Base-by-base conservation (phyloP, 345 rosid species). In the Leavenworthia alabamica region DNA sequence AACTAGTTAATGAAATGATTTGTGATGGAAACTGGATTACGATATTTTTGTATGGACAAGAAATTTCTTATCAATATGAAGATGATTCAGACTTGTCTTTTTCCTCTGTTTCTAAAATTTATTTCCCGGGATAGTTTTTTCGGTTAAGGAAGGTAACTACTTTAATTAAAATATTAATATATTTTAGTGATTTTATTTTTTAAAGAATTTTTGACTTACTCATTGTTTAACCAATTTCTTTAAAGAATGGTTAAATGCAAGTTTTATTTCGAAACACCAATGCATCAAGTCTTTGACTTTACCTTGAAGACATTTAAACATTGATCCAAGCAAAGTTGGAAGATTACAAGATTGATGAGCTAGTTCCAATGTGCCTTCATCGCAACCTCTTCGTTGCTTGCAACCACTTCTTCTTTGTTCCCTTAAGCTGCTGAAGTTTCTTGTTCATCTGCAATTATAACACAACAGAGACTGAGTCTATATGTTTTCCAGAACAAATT, bases 351-450 rank as follows among this genome's bases (percentile, higher is more conserved):
- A 45, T 61, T 52, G 67, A 52, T 43, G 32, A 50, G 37, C 61
- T 55, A 60, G 29, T 16, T 12, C 22, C 53, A 42, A 1, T 27
- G 27, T 56, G 53, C 54, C 23, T 43, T 46, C 49, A 22, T 59
- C 32, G 46, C 29, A 69, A 27, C 12, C 43, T 55, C 54, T 79
- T 93, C 6, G 99, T 81, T 9, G 99, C 99, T 72, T 93, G 99
- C 56, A 89, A 65, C 64, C 79, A 73, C 88, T 80, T 85, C 94
- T 93, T 93, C 74, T 90, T 89, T 4, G 96, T 88, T 56, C 89
- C 94, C 73, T 93, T 93, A 64, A 93, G 82, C 82, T 89, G 97
- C 76, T 89, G 99, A 77, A 93, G 69, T 79, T 84, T 93, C 77
- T 87, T 89, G 65, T 85, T 89, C 99, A 89, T 89, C 97, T 93